Evolutionary conservation across 2,329 filamentous ascomycete genomes (phyloP).

Genomic region (Teratosphaeriaceae sp.): DNA sequence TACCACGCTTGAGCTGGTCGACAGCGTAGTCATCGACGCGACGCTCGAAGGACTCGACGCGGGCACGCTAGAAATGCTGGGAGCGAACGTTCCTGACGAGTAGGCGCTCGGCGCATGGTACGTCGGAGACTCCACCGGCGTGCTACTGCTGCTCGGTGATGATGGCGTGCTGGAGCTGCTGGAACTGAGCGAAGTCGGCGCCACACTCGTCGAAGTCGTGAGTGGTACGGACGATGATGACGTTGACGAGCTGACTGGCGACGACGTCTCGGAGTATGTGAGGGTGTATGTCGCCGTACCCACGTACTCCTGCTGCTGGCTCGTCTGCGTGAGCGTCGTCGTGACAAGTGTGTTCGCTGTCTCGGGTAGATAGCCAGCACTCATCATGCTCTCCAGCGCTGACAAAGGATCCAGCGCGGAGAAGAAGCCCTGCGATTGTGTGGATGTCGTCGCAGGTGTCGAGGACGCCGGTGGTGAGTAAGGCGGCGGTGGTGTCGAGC

Average conservation of each 20-base stretch:
- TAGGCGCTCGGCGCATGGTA: not conserved
- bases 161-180: not conserved
- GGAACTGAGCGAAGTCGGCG: not conserved
- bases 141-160: not conserved
- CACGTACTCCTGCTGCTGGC: not conserved
- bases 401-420: constrained; percentile 3
- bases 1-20: not conserved
- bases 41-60: too few species aligned
- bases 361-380: constrained; percentile 1
- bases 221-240: constrained; percentile 8
- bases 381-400: constrained; percentile 4
- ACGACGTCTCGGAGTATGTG: constrained; percentile 13
- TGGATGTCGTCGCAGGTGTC: not conserved
- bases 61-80: too few species aligned
- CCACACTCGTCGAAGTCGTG: constrained; percentile 10
- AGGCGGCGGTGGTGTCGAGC: not conserved
- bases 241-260: constrained; percentile 7
- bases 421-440: not conserved
- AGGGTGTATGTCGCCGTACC: constrained; percentile 10
- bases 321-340: constrained; percentile 6
- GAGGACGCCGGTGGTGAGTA: constrained; percentile 2
- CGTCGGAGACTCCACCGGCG: not conserved
- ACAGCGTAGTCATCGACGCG: too few species aligned
- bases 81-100: too few species aligned
- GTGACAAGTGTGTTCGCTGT: constrained; percentile 8